Base-by-base conservation (phyloP, 2,329 filamentous ascomycete species). In the Fusarium dlaminii region DNA sequence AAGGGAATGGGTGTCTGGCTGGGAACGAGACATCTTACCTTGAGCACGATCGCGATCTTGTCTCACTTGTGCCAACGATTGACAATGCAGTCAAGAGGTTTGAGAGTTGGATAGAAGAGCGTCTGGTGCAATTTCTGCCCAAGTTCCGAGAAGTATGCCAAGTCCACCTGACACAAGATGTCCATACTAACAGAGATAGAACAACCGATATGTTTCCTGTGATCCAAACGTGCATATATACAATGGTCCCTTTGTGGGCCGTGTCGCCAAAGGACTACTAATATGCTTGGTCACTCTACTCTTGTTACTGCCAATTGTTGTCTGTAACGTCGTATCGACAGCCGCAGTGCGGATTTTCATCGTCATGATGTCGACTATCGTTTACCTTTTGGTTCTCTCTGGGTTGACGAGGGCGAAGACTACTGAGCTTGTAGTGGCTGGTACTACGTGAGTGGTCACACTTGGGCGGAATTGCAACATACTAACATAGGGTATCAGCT, bases 101-200 rank as follows among this genome's bases (percentile, higher is more conserved):
- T 8, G 63, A 65, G 29, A 32, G 37, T 11, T 65, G 63, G 63
- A 63, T 65, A 63, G 57, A 63, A 17, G 58, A 54, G 22, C 45
- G 32, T 8, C 24, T 54, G 7, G 29, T 29, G 4, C 57, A 24
- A 3, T 36, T n/a, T 12, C n/a, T 45, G 1, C 45, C 34, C 5
- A 30, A 15, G 0, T 60, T 40, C 1, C 36, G 17, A 52, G 36
- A 52, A 20, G 45, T 52, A 60, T 13, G 34, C 1, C 8, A 22
- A 6, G 4, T 24, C 22, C 8, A 7, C 14, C 11, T 37, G 4
- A 18, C 2, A 11, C 4, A 48, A 17, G 11, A 18, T 15, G 8
- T 2, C 13, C 9, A 20, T 30, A 36, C 56, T 59, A 10, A 59
- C 18, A 6, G 1, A 4, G 1, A 17, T 9, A 59, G 56, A 51